Conservation (phyloP, 2,329 filamentous ascomycete species). For the Fusarium multiceps region DNA sequence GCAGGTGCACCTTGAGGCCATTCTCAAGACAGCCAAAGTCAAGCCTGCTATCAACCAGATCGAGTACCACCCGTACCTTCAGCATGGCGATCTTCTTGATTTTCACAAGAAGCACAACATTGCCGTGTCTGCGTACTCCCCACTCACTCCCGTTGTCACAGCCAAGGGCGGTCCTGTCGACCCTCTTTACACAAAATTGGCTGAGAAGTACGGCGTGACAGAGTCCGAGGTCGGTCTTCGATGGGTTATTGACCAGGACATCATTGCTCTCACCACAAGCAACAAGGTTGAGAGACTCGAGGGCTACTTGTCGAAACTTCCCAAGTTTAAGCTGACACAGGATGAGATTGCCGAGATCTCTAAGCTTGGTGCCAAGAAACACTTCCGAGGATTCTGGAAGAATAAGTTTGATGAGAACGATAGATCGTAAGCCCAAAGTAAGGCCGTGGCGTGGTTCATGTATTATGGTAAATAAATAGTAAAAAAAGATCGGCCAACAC, state of each 20-base stretch:
- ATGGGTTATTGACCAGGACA: conserved; percentile 70
- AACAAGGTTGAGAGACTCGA: conserved; percentile 67
- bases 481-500: neutral
- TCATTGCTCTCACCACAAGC: conserved; percentile 70
- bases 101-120: conserved; percentile 70
- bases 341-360: conserved; percentile 68
- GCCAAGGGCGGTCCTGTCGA: conserved; percentile 66
- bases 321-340: conserved; percentile 67
- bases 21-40: conserved; percentile 69
- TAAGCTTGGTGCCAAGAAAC: conserved; percentile 67
- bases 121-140: conserved; percentile 65
- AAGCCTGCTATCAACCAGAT: conserved; percentile 82
- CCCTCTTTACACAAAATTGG: conserved; percentile 60
- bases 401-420: conserved; percentile 65
- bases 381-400: conserved; percentile 70
- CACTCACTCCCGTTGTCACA: conserved; percentile 62
- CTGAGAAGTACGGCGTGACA: conserved; percentile 68
- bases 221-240: conserved; percentile 67
- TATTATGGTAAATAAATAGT: neutral
- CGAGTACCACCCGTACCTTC: conserved; percentile 81
- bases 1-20: conserved; percentile 63
- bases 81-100: conserved; percentile 68
- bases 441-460: neutral
- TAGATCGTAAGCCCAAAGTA: conserved; percentile 42
- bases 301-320: conserved; percentile 63